phyloP scores from a whole-genome alignment of 768 basidiomycete species.

The Chalciporus piperatus region DNA sequence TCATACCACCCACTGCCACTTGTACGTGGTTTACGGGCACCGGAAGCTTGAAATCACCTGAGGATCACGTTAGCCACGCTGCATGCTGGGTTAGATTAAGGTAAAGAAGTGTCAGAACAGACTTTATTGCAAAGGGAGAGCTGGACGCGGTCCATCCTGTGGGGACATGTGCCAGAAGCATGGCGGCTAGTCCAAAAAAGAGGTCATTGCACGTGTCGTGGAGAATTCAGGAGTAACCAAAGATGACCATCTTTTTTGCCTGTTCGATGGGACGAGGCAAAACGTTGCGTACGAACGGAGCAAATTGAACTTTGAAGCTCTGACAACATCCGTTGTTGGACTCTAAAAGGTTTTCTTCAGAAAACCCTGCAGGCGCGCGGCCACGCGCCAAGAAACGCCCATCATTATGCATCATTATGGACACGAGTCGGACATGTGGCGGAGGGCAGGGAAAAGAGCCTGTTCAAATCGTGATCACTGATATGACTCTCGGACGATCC shows the following conservation, averaged over 20 bases:
- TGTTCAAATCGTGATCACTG: too few species aligned
- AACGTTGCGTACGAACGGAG: too few species aligned
- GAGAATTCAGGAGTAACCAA: too few species aligned
- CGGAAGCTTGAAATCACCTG: constrained; percentile 19
- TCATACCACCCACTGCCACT: constrained; percentile 13
- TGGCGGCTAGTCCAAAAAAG: constrained; percentile 14
- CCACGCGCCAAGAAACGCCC: neutral
- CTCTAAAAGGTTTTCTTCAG: neutral
- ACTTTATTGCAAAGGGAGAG: constrained; percentile 13
- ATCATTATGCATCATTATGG: neutral
- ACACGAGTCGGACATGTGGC: constrained; percentile 17
- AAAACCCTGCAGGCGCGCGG: neutral
- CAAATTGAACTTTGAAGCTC: too few species aligned
- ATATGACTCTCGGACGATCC: too few species aligned
- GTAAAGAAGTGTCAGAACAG: constrained; percentile 21
- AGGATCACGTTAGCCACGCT: constrained; percentile 25
- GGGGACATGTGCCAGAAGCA: constrained; percentile 26
- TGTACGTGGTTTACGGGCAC: constrained; percentile 25
- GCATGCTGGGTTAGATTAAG: constrained; percentile 22
- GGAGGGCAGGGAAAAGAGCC: too few species aligned
- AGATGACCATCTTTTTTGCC: too few species aligned
- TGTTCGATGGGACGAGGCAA: too few species aligned
- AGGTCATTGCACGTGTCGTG: constrained; percentile 18
- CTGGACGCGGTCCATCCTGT: constrained; percentile 16
- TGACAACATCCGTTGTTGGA: too few species aligned